phyloP scores from a whole-genome alignment of 306 rosid species.

The Quercus ilex region DNA sequence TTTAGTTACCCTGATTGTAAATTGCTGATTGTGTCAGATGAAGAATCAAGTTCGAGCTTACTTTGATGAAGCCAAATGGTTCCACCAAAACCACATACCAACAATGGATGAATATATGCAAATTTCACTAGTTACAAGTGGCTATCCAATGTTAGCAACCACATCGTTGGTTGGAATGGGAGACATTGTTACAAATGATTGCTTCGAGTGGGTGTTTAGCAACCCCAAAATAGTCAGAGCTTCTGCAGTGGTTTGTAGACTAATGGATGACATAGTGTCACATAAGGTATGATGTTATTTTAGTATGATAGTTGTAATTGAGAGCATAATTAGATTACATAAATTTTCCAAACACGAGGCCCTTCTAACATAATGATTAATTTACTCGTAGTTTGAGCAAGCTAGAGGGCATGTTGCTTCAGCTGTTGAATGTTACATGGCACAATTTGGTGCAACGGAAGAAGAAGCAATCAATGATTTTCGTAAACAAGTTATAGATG shows the following conservation, averaged over 20 bases:
- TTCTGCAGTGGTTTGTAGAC: conserved; percentile 18
- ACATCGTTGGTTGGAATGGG: conserved; percentile 27
- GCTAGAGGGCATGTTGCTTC: conserved; percentile 23
- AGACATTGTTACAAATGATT: conserved; percentile 18
- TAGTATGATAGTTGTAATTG: background rate
- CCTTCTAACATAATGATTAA: background rate
- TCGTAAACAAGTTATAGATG: background rate
- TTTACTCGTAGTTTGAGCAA: conserved; percentile 19
- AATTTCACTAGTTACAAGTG: background rate
- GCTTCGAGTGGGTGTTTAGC: conserved; percentile 31
- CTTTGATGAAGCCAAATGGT: conserved; percentile 46
- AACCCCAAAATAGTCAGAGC: conserved; percentile 26
- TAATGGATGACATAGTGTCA: conserved; percentile 44
- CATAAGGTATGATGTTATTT: conserved; percentile 18
- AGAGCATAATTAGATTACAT: background rate
- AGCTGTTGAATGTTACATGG: conserved; percentile 30
- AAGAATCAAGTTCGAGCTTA: conserved; percentile 17
- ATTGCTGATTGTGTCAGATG: background rate
- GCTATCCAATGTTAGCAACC: conserved; percentile 2
- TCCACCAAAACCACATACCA: conserved; percentile 23
- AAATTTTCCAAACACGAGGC: background rate
- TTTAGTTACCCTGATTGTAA: background rate
- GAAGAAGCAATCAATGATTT: background rate
- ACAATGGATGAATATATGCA: conserved; percentile 32
- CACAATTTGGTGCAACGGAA: conserved; percentile 6